Conservation (phyloP, 2,329 filamentous ascomycete genomes). For the Ramichloridium luteum region DNA sequence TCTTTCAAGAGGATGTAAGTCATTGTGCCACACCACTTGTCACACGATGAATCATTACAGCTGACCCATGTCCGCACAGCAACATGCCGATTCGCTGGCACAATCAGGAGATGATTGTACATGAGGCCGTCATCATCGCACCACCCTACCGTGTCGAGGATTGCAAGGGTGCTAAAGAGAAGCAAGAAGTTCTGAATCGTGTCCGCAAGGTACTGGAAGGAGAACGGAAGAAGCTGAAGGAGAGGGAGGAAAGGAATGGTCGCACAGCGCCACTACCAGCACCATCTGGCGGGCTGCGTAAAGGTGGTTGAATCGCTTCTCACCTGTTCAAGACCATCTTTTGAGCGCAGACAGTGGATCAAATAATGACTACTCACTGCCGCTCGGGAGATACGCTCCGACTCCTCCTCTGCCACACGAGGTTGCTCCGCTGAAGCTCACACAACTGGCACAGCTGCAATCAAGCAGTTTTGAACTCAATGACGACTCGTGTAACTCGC, state of each 20-base stretch:
- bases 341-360: too few relatives aligned
- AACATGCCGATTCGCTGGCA: conserved; percentile 45
- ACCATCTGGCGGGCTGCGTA: too few relatives aligned
- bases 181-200: conserved; percentile 30
- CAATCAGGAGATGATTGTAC: conserved; percentile 46
- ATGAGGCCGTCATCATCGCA: conserved; percentile 47
- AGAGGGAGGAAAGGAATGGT: conserved; percentile 20
- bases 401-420: too few relatives aligned
- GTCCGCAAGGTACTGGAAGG: conserved; percentile 37
- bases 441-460: too few relatives aligned
- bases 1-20: conserved; percentile 44
- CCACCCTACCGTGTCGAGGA: conserved; percentile 47
- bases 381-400: too few relatives aligned
- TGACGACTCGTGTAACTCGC: too few relatives aligned
- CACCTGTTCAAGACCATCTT: too few relatives aligned
- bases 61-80: conserved; percentile 9
- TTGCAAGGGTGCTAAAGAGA: conserved; percentile 35
- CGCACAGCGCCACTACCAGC: too few relatives aligned
- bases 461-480: too few relatives aligned
- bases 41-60: neutral
- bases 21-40: neutral
- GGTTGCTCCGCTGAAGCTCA: too few relatives aligned
- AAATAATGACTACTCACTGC: too few relatives aligned
- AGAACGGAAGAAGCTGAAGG: conserved; percentile 31
- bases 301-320: too few relatives aligned